Conservation (phyloP, 2,329 filamentous ascomycete genomes). For the Beauveria asiatica region DNA sequence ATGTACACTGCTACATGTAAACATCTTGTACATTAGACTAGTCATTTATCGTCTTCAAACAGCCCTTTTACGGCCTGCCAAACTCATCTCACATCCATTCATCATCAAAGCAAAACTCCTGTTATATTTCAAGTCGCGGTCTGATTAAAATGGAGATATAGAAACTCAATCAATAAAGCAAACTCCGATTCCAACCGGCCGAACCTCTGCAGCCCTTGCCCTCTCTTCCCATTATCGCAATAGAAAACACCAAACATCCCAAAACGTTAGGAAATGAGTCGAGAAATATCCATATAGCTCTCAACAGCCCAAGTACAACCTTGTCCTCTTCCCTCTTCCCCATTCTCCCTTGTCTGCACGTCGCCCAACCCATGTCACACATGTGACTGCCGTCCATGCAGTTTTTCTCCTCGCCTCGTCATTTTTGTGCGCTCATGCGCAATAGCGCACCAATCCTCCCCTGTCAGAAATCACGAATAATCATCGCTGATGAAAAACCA, state of each 20-base stretch:
- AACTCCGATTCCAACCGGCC: constrained; percentile 5
- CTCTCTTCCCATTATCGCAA: background rate
- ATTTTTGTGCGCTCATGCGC: background rate
- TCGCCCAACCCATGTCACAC: background rate
- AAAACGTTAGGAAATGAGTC: constrained; percentile 2
- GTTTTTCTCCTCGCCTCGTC: background rate
- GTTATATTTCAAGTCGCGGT: constrained; percentile 3
- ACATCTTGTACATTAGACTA: background rate
- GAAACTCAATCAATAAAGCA: background rate
- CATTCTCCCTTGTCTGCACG: background rate
- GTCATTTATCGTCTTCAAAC: background rate
- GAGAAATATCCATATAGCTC: background rate
- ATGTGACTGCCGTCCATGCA: background rate
- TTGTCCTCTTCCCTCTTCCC: background rate
- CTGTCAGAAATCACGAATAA: background rate
- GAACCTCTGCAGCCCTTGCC: background rate
- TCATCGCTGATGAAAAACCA: constrained; percentile 5
- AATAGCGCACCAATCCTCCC: background rate
- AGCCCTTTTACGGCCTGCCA: background rate
- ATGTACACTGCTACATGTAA: background rate
- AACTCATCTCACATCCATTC: background rate
- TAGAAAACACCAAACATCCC: background rate
- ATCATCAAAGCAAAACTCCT: constrained; percentile 6
- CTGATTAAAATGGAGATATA: constrained; percentile 3
- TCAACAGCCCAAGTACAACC: background rate